Base-by-base conservation (phyloP, 2,329 filamentous ascomycete species). In the Aspergillus pseudonomiae region DNA sequence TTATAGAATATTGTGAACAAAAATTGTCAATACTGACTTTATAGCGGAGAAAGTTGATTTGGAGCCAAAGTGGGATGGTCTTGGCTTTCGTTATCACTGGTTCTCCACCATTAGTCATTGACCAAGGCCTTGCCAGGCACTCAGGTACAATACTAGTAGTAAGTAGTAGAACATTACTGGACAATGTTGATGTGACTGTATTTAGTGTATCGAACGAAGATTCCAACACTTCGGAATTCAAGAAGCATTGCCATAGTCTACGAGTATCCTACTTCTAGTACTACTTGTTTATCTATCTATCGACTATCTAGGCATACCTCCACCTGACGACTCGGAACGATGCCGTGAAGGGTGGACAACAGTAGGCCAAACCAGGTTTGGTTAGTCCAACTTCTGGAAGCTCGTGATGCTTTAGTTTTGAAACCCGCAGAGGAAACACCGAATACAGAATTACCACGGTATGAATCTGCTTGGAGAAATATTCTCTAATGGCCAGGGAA, bases 41-140 rank as follows among this genome's bases (percentile, higher is more conserved):
- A 26, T 53, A 16, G n/a, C 19, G 9, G 53, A 43, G 19, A 16
- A 48, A 56, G 55, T 34, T 54, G 58, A 46, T 16, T 48, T 61
- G 60, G 60, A 53, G 52, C 53, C 43, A 62, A 63, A 55, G 66
- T 67, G 66, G 66, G 66, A 62, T 58, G 61, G 60, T 65, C 67
- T 68, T 67, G 67, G 65, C 65, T 39, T 34, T 46, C 63, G 64
- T 62, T 63, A 65, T 63, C 65, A 63, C 39, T 14, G 32, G 7
- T 63, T 64, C 65, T 61, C 66, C 66, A 59, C 65, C 62, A 34
- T 36, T 54, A 36, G 50, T 34, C 30, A 54, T 54, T 45, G 21
- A 21, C n/a, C 43, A 45, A 34, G 43, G 19, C 24, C 10, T 7
- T 45, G 6, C 43, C 21, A 12, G 30, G 10, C 21, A 54, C 43